Evolutionary conservation across 1,284 basidiomycete genomes (phyloP), one percentile per base, ranked within the genome.

Genomic region (Apiotrichum veenhuisii): DNA sequence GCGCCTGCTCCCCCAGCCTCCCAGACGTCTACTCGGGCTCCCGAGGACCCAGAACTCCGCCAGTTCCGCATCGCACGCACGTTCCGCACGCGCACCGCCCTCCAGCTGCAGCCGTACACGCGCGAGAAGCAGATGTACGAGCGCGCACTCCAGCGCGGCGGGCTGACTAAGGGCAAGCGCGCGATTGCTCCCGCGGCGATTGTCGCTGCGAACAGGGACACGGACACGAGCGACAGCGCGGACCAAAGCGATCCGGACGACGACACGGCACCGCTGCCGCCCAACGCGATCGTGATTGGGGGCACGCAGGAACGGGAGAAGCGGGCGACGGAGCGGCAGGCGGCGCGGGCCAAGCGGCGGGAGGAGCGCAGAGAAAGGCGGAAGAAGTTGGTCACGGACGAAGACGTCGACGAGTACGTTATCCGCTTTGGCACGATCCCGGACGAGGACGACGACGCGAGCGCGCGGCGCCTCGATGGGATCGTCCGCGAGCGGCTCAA

Each of bases 31-130:
- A 30, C 20, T 33, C 46, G 23, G 18, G 15, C 10, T 59, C 64
- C n/a, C 2, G 54, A 55, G 11, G 70, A 72, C 59, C 66, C 70
- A 0, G 68, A 63, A 0, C 62, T 77, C 14, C 59, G 69, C 18
- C 67, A 66, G 40, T 77, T 76, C 45, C 70, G 73, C 4, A 69
- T 66, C 3, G 67, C 66, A 5, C 63, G 76, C 10, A 75, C 74
- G 1, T 76, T 77, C 43, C 70, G 76, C 5, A 74, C 70, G 0
- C 65, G 76, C n/a, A 77, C 76, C 0, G 68, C 70, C 2, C 63
- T 77, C 1, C 76, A 77, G 50, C 67, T 77, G 0, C 74, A 76
- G 41, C 76, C 76, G 0, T 77, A 77, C 58, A 76, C 75, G 2
- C 66, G 67, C 46, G 76, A 77, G 53, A 61, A 67, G 22, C 69